phyloP scores from a whole-genome alignment of 306 rosid species.

The Cyclanthera cordifolia region DNA sequence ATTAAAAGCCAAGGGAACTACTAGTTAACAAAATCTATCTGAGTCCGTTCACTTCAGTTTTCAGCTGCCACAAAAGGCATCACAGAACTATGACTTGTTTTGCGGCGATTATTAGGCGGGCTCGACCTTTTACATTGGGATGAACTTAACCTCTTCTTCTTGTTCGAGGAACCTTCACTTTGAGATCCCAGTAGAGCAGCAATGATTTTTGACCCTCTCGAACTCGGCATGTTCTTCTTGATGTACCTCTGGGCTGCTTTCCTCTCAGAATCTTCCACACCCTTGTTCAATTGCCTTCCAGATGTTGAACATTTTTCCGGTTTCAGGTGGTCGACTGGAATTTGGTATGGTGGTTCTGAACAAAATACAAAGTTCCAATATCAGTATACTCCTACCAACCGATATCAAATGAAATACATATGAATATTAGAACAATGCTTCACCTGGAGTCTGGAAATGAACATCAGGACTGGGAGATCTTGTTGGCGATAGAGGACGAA shows the following conservation, averaged over 20 bases:
- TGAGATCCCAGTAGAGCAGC: slow-evolving; percentile 21
- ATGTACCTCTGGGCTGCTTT: slow-evolving; percentile 40
- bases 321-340: slow-evolving; percentile 33
- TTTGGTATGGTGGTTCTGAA: slow-evolving; percentile 25
- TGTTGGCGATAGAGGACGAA: slow-evolving; percentile 45
- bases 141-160: slow-evolving; percentile 38
- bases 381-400: not conserved
- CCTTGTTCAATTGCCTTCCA: slow-evolving; percentile 17
- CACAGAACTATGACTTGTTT: slow-evolving; percentile 33
- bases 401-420: not conserved
- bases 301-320: not conserved
- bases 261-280: slow-evolving; percentile 19
- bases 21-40: not conserved
- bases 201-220: slow-evolving; percentile 30
- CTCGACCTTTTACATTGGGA: slow-evolving; percentile 30
- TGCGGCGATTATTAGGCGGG: slow-evolving; percentile 23
- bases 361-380: slow-evolving; percentile 9
- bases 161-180: slow-evolving; percentile 23
- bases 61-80: slow-evolving; percentile 29
- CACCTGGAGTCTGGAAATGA: slow-evolving; percentile 40
- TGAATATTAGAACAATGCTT: not conserved
- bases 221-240: slow-evolving; percentile 25
- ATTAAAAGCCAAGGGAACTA: not conserved
- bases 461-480: slow-evolving; percentile 32
- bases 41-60: not conserved